Conservation (phyloP, 2,329 filamentous ascomycete species). For the Paraphoma sp. region DNA sequence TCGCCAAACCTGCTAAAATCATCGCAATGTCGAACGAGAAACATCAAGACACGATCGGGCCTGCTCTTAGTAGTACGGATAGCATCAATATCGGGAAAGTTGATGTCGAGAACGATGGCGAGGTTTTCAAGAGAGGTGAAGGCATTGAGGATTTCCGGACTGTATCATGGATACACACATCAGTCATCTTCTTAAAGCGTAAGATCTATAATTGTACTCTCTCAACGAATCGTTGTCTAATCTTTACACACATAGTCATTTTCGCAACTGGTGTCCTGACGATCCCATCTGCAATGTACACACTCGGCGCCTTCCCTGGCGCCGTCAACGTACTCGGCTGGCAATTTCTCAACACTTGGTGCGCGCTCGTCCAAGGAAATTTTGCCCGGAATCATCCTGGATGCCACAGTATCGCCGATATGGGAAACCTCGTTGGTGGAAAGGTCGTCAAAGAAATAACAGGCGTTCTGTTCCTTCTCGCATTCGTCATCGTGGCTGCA, state of each 20-base stretch:
- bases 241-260: slow-evolving; percentile 39
- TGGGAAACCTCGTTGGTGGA: slow-evolving; percentile 65
- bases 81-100: slow-evolving; percentile 30
- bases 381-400: slow-evolving; percentile 60
- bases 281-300: slow-evolving; percentile 58
- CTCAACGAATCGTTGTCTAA: background rate
- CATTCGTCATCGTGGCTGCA: slow-evolving; percentile 63
- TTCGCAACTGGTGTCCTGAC: slow-evolving; percentile 59
- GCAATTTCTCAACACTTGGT: slow-evolving; percentile 58
- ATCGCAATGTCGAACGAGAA: slow-evolving; percentile 35
- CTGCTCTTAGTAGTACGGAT: slow-evolving; percentile 24
- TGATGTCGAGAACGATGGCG: slow-evolving; percentile 46
- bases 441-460: slow-evolving; percentile 57
- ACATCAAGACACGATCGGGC: slow-evolving; percentile 29
- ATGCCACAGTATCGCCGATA: slow-evolving; percentile 63
- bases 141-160: slow-evolving; percentile 61
- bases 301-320: slow-evolving; percentile 57
- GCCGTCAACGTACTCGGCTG: slow-evolving; percentile 57
- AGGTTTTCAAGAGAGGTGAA: slow-evolving; percentile 58
- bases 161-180: slow-evolving; percentile 59
- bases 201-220: background rate
- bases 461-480: slow-evolving; percentile 64
- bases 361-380: slow-evolving; percentile 57
- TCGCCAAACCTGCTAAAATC: background rate
- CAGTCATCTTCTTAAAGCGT: slow-evolving; percentile 61